Evolutionary conservation across 2,329 filamentous ascomycete species (phyloP).

Genomic region (Lecanicillium sp.): DNA sequence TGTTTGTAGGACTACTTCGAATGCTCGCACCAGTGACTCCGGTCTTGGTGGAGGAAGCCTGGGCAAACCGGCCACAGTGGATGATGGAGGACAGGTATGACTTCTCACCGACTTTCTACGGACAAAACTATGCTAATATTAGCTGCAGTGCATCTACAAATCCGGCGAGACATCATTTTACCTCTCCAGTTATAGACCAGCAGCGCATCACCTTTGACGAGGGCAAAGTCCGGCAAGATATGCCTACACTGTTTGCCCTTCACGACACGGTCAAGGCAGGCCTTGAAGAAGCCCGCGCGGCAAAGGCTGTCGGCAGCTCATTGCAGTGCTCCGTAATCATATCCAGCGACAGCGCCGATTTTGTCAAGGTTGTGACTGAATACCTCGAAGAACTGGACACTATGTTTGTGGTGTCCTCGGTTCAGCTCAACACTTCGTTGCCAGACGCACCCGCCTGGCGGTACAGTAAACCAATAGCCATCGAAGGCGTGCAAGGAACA

Average conservation of each 20-base stretch:
- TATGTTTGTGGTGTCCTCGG: constrained; percentile 63
- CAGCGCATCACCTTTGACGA: constrained; percentile 30
- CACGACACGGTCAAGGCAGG: constrained; percentile 64
- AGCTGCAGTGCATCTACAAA: constrained; percentile 18
- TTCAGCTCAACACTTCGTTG: constrained; percentile 36
- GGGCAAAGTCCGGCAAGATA: constrained; percentile 30
- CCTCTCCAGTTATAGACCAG: constrained; percentile 32
- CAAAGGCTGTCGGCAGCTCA: constrained; percentile 71
- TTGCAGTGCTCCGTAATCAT: constrained; percentile 68
- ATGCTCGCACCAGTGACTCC: constrained; percentile 80
- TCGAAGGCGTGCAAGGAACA: constrained; percentile 25
- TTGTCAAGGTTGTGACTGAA: constrained; percentile 26
- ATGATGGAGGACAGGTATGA: constrained; percentile 44
- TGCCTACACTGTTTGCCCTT: constrained; percentile 43
- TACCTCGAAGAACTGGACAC: constrained; percentile 46
- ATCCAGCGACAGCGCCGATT: constrained; percentile 29
- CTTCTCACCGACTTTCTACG: constrained; percentile 7
- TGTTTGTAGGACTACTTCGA: constrained; percentile 65
- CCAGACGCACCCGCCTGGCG: constrained; percentile 28
- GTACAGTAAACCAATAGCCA: constrained; percentile 35
- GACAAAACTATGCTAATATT: constrained; percentile 10
- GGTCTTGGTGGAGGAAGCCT: constrained; percentile 79
- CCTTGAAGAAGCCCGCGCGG: constrained; percentile 63
- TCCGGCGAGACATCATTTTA: constrained; percentile 42
- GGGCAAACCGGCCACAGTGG: constrained; percentile 64